Conservation (phyloP, 306 rosid species). For the Cicer arietinum region DNA sequence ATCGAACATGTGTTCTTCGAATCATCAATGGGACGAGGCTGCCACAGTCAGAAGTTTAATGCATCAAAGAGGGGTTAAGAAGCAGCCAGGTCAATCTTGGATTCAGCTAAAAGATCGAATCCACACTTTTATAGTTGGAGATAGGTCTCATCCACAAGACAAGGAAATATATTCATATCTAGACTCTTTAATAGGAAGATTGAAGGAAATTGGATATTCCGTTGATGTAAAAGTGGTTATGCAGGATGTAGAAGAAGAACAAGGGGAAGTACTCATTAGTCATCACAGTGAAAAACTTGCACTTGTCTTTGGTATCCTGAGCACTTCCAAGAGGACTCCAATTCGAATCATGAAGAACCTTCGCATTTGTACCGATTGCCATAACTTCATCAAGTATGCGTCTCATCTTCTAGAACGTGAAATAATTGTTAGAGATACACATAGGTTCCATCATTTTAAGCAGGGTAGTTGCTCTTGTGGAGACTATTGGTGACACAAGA, state of each 20-base stretch:
- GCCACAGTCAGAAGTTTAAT: conserved; percentile 68
- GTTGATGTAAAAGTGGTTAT: conserved; percentile 55
- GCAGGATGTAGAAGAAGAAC: conserved; percentile 87
- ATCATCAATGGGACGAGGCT: conserved; percentile 75
- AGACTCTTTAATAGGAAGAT: conserved; percentile 62
- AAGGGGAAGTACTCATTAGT: conserved; percentile 67
- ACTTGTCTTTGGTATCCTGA: conserved; percentile 62
- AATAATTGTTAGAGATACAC: conserved; percentile 71
- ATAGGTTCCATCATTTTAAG: conserved; percentile 75
- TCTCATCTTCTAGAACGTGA: conserved; percentile 73
- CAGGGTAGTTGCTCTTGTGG: conserved; percentile 74
- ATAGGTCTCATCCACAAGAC: conserved; percentile 62
- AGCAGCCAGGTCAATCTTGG: conserved; percentile 90
- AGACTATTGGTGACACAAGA: conserved; percentile 76
- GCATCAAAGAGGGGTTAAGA: conserved; percentile 72
- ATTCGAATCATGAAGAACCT: conserved; percentile 79
- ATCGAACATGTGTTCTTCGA: conserved; percentile 70
- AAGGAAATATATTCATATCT: conserved; percentile 61
- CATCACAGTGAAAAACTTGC: conserved; percentile 87
- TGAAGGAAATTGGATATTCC: conserved; percentile 80
- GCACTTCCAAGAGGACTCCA: conserved; percentile 53
- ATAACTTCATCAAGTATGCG: conserved; percentile 70
- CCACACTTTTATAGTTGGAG: conserved; percentile 68
- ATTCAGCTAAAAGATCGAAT: conserved; percentile 69
- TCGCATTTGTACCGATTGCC: conserved; percentile 71